These are phyloP conservation scores for Durotheca rogersii DNA, from an alignment of 495 filamentous ascomycete species.

Conservation along the genomic window DNA sequence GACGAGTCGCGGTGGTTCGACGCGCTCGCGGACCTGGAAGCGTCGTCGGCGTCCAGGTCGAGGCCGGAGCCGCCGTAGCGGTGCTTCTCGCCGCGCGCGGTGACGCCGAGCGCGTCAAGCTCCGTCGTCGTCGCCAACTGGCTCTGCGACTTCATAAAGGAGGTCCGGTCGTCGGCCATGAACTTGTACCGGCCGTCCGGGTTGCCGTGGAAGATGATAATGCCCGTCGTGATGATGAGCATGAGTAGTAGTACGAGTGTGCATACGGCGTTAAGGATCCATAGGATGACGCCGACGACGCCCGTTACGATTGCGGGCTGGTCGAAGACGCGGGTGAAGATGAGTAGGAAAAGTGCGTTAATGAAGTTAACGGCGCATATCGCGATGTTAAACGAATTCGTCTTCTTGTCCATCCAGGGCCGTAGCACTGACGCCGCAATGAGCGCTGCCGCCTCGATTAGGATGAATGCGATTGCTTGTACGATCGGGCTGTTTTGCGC, in stretches of 20 bases:
- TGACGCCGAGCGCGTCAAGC: constrained; percentile 87
- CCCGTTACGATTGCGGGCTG: constrained; percentile 85
- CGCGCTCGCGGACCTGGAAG: too few relatives aligned
- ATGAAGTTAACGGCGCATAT: constrained; percentile 88
- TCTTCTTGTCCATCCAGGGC: constrained; percentile 99
- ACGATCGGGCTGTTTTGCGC: constrained; percentile 69
- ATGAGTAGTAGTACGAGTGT: constrained; percentile 84
- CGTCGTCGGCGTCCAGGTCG: constrained; percentile 77
- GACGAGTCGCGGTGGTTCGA: constrained; percentile 51
- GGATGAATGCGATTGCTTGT: constrained; percentile 80
- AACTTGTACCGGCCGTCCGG: constrained; percentile 94
- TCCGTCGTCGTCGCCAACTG: constrained; percentile 74
- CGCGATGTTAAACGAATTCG: constrained; percentile 93
- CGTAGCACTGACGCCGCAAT: constrained; percentile 76
- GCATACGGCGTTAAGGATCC: constrained; percentile 86
- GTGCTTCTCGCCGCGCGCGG: constrained; percentile 82
- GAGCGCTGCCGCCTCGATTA: constrained; percentile 82
- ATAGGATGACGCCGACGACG: constrained; percentile 91
- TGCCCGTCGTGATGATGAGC: constrained; percentile 79
- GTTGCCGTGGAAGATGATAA: constrained; percentile 87
- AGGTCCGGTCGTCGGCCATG: constrained; percentile 94
- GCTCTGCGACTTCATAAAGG: constrained; percentile 96
- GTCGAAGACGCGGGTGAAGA: constrained; percentile 78
- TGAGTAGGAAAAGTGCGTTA: constrained; percentile 80
- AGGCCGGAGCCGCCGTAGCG: constrained; percentile 61